Percentiles rank a stretch among this genome's conserved stretches.
Evolutionary conservation across 495 filamentous ascomycete species (phyloP).

Genomic region (Achaetomiella virescens): DNA sequence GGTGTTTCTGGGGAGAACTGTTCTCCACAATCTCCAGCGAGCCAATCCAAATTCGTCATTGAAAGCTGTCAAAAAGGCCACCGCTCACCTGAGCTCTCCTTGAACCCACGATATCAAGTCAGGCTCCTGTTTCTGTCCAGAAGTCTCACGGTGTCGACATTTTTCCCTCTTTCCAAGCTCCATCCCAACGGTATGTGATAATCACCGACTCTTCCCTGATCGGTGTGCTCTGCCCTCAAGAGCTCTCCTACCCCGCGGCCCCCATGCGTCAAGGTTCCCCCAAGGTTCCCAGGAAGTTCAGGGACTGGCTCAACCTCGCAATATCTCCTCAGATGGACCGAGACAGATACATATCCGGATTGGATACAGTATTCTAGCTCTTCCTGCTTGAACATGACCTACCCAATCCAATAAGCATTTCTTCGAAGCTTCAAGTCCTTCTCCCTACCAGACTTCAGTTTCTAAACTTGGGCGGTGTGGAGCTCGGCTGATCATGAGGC

Average conservation of each 20-base stretch:
- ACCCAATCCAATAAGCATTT: too few species aligned
- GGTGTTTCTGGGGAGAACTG: slow-evolving; percentile 6
- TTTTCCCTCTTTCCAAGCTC: neutral
- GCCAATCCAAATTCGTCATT: slow-evolving; percentile 21
- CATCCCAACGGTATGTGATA: neutral
- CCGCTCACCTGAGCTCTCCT: neutral
- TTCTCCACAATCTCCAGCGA: slow-evolving; percentile 18
- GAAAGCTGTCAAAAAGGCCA: slow-evolving; percentile 28
- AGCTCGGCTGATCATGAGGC: slow-evolving; percentile 1
- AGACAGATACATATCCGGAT: too few species aligned
- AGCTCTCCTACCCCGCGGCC: neutral
- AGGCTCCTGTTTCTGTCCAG: neutral
- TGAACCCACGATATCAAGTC: neutral
- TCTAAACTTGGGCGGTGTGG: neutral
- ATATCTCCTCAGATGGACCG: too few species aligned
- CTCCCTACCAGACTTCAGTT: too few species aligned
- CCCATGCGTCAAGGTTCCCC: neutral
- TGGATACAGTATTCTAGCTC: too few species aligned
- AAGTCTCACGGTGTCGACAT: neutral
- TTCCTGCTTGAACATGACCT: too few species aligned
- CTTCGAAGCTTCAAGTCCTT: too few species aligned
- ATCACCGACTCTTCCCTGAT: neutral
- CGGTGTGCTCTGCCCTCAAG: too few species aligned
- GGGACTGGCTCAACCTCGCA: too few species aligned
- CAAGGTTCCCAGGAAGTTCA: too few species aligned